These are phyloP conservation scores for Orychophragmus violaceus DNA, from an alignment of 345 rosid species.

Conservation along the genomic window DNA sequence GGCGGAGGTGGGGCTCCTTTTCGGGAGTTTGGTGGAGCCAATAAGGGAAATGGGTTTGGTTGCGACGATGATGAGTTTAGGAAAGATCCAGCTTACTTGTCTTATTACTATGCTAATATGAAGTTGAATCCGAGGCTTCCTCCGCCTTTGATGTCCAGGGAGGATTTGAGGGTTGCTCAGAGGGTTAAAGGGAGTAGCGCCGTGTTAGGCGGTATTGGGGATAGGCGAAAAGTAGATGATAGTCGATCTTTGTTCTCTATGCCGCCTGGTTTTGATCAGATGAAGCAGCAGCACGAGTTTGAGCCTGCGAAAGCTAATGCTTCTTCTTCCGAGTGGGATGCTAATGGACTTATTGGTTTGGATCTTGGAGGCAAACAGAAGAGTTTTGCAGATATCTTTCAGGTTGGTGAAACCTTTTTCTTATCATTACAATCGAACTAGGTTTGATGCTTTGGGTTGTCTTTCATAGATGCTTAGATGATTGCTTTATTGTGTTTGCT, in stretches of 20 bases:
- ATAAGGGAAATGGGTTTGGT: constrained; percentile 35
- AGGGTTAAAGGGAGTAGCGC: constrained; percentile 44
- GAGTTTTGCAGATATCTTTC: constrained; percentile 82
- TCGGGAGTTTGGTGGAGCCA: constrained; percentile 28
- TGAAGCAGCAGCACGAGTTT: constrained; percentile 31
- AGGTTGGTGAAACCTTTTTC: constrained; percentile 43
- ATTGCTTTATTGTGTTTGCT: not conserved
- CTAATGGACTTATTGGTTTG: constrained; percentile 75
- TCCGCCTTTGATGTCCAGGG: constrained; percentile 78
- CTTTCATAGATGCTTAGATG: not conserved
- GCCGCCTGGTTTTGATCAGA: constrained; percentile 70
- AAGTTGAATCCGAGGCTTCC: constrained; percentile 89
- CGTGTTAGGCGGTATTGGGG: constrained; percentile 50
- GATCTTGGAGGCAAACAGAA: constrained; percentile 68
- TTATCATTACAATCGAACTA: not conserved
- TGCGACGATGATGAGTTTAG: constrained; percentile 65
- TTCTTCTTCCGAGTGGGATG: constrained; percentile 69
- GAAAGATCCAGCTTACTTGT: constrained; percentile 70
- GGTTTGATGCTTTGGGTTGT: not conserved
- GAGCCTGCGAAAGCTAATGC: constrained; percentile 33
- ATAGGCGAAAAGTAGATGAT: constrained; percentile 45
- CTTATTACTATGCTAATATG: constrained; percentile 67
- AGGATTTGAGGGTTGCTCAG: constrained; percentile 76
- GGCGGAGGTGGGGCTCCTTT: constrained; percentile 31
- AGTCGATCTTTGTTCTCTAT: constrained; percentile 54